Evolutionary conservation across 2,329 filamentous ascomycete genomes (phyloP).

Genomic region (Byssothecium circinans): DNA sequence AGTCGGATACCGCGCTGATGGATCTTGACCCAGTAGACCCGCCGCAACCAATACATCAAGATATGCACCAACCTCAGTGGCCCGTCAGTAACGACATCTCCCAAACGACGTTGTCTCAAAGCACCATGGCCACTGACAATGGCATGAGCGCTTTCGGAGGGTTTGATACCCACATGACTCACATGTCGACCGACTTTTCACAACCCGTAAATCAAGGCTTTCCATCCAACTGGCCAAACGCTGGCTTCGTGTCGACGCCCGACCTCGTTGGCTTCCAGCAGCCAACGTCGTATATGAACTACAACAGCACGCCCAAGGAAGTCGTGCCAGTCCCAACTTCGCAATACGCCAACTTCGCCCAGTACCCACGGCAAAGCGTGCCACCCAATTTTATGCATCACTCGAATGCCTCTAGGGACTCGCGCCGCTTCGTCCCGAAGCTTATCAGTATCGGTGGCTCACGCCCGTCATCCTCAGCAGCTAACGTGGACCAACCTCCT

Average conservation of each 20-base stretch:
- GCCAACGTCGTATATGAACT: conserved; percentile 34
- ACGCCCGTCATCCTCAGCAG: conserved; percentile 26
- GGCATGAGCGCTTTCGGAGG: conserved; percentile 33
- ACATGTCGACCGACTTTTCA: conserved; percentile 35
- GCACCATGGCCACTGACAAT: conserved; percentile 28
- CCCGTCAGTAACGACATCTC: conserved; percentile 39
- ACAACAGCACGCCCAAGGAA: conserved; percentile 31
- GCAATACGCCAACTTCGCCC: conserved; percentile 37
- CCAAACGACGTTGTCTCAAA: conserved; percentile 26
- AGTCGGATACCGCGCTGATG: conserved; percentile 38
- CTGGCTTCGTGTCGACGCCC: conserved; percentile 40
- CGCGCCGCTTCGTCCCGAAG: conserved; percentile 38
- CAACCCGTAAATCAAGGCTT: conserved; percentile 36
- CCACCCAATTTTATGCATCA: conserved; percentile 40
- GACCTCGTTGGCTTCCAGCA: conserved; percentile 40
- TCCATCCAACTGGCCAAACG: conserved; percentile 37
- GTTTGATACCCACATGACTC: conserved; percentile 33
- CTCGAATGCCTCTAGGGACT: conserved; percentile 22
- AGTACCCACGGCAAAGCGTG: conserved; percentile 39
- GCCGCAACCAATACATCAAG: conserved; percentile 32
- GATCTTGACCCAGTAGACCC: conserved; percentile 40
- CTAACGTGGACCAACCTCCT: conserved; percentile 34
- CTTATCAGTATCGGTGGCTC: conserved; percentile 38
- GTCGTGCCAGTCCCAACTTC: conserved; percentile 38
- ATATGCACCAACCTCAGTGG: conserved; percentile 35